Conservation (phyloP, 768 basidiomycete genomes). For the Boletus barrowsii region DNA sequence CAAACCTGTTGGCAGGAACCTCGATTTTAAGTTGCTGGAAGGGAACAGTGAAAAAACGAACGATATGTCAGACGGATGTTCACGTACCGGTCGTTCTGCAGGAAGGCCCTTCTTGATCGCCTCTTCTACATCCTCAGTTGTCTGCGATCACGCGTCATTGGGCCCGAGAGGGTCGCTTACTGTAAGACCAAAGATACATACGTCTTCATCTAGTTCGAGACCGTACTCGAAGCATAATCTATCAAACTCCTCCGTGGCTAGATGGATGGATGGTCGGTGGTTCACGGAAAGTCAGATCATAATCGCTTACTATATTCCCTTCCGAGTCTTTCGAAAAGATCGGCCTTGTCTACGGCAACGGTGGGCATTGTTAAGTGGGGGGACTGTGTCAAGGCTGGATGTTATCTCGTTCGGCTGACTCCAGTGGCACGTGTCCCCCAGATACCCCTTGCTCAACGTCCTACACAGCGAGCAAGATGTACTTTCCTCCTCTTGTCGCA, state of each 20-base stretch:
- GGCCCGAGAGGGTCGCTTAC: background rate
- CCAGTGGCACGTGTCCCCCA: constrained; percentile 10
- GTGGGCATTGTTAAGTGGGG: constrained; percentile 70
- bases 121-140: constrained; percentile 82
- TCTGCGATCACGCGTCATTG: constrained; percentile 45
- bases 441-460: constrained; percentile 14
- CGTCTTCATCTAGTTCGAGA: constrained; percentile 96
- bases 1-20: constrained; percentile 92
- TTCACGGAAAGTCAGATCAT: constrained; percentile 1
- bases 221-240: constrained; percentile 96
- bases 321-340: constrained; percentile 86
- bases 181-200: constrained; percentile 38
- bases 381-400: background rate
- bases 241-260: constrained; percentile 94
- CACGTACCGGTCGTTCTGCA: constrained; percentile 73
- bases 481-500: background rate
- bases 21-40: constrained; percentile 96
- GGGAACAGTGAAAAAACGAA: constrained; percentile 3
- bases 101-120: constrained; percentile 81
- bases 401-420: background rate
- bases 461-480: constrained; percentile 14
- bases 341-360: constrained; percentile 91
- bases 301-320: constrained; percentile 67
- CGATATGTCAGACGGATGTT: background rate
- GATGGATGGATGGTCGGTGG: constrained; percentile 16